phyloP scores from a whole-genome alignment of 1,284 basidiomycete species.

The Pseudomicrostroma phylloplanum region DNA sequence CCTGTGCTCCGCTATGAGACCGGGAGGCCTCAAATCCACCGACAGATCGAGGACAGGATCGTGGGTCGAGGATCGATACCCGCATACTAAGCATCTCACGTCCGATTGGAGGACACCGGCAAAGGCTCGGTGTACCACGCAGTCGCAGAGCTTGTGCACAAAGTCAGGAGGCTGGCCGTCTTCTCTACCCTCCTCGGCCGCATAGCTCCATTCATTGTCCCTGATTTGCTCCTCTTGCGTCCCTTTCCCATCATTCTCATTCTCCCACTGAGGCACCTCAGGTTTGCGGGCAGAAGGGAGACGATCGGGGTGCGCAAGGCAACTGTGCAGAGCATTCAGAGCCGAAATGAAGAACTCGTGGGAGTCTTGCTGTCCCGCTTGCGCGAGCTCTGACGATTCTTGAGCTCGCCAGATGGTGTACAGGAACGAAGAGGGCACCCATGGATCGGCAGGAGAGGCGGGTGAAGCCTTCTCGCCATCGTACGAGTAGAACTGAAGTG shows the following conservation, averaged over 20 bases:
- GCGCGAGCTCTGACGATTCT: constrained; percentile 68
- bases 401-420: constrained; percentile 74
- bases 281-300: constrained; percentile 13
- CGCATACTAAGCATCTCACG: constrained; percentile 72
- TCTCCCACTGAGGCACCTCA: background rate
- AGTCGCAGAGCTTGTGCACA: constrained; percentile 61
- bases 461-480: background rate
- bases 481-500: constrained; percentile 9
- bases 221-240: background rate
- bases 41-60: constrained; percentile 90
- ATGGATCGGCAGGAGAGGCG: constrained; percentile 3
- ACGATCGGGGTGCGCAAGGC: constrained; percentile 29
- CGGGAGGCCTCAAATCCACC: constrained; percentile 61
- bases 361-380: constrained; percentile 91
- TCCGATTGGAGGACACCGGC: constrained; percentile 80
- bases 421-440: constrained; percentile 74
- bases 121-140: constrained; percentile 86
- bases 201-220: background rate
- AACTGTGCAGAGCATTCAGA: constrained; percentile 41
- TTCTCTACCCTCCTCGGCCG: background rate
- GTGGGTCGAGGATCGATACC: constrained; percentile 68
- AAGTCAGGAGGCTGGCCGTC: background rate
- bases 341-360: constrained; percentile 61
- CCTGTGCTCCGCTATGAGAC: constrained; percentile 17
- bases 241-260: constrained; percentile 1